These are phyloP conservation scores for Monilinia fructicola DNA, from an alignment of 2,329 filamentous ascomycete genomes.

Conservation along the genomic window DNA sequence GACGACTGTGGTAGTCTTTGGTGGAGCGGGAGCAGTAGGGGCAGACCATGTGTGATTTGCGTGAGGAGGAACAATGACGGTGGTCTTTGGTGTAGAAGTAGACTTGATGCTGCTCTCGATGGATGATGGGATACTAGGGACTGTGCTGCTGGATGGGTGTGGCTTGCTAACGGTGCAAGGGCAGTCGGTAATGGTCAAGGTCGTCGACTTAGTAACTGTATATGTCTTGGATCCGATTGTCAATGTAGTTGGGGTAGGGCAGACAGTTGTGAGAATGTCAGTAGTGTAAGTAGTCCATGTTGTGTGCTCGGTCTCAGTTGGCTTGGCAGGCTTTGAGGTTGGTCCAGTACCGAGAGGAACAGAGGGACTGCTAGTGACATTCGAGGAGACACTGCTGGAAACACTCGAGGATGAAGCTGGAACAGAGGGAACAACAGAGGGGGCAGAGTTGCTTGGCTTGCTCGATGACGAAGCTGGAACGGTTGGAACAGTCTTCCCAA, in stretches of 20 bases:
- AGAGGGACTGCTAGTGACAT: neutral
- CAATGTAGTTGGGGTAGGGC: constrained; percentile 42
- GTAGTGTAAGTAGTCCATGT: constrained; percentile 24
- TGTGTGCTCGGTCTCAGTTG: constrained; percentile 18
- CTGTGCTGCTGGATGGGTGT: constrained; percentile 10
- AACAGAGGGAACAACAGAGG: neutral
- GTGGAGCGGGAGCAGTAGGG: constrained; percentile 7
- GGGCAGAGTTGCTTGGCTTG: neutral
- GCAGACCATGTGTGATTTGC: constrained; percentile 15
- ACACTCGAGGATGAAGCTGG: constrained; percentile 14
- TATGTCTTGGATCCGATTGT: constrained; percentile 47
- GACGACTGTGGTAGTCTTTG: constrained; percentile 11
- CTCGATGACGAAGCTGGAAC: constrained; percentile 1
- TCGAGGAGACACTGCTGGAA: neutral
- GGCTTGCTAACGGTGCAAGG: constrained; percentile 43
- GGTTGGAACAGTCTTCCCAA: constrained; percentile 4
- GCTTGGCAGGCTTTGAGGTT: neutral
- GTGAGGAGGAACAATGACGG: constrained; percentile 16
- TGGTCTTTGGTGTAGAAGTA: constrained; percentile 23
- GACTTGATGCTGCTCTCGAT: constrained; percentile 12
- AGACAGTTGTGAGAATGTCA: constrained; percentile 23
- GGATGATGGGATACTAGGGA: constrained; percentile 8
- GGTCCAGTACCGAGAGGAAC: constrained; percentile 10
- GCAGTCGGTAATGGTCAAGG: constrained; percentile 50
- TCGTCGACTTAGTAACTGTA: constrained; percentile 60